A percentile compares a stretch with the other conserved stretches of the same genome.
phyloP scores from a whole-genome alignment of 1,139 yeast species.

The Hanseniaspora sp. region DNA sequence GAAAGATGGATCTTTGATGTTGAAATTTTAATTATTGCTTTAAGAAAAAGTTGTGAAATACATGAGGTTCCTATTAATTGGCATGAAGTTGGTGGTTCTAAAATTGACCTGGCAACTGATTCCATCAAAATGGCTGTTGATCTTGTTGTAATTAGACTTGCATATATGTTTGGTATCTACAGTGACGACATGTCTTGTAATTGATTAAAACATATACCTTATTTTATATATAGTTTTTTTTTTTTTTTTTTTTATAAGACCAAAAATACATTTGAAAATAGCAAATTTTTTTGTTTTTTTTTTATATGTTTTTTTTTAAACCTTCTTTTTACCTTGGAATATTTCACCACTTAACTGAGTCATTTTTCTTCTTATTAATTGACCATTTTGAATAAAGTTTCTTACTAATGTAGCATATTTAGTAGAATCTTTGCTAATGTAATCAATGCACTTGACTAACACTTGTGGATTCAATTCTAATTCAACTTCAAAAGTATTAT shows the following conservation, averaged over 20 bases:
- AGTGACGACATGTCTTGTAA: conserved; percentile 29
- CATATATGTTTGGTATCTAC: conserved; percentile 76
- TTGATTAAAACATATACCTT: not conserved
- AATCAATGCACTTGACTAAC: conserved; percentile 52
- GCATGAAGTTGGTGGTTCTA: conserved; percentile 95
- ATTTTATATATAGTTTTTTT: not conserved
- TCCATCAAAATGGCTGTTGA: conserved; percentile 93
- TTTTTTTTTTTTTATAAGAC: too few species aligned
- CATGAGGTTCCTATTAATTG: conserved; percentile 80
- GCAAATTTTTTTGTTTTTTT: conserved; percentile 7
- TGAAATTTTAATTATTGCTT: conserved; percentile 73
- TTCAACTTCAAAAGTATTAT: conserved; percentile 46
- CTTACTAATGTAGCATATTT: conserved; percentile 63
- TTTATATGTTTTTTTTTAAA: conserved; percentile 17
- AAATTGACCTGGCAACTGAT: conserved; percentile 83
- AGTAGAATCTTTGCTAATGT: conserved; percentile 41
- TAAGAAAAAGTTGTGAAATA: conserved; percentile 54
- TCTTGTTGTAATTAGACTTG: conserved; percentile 78
- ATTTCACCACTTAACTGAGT: conserved; percentile 28
- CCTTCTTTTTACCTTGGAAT: conserved; percentile 30
- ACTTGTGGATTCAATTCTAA: conserved; percentile 62
- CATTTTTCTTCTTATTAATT: conserved; percentile 39
- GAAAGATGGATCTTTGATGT: conserved; percentile 98
- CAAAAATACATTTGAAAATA: too few species aligned
- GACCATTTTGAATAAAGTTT: conserved; percentile 60